Conservation (phyloP, 805 yeast species). For the Candida sakaeoensis region DNA sequence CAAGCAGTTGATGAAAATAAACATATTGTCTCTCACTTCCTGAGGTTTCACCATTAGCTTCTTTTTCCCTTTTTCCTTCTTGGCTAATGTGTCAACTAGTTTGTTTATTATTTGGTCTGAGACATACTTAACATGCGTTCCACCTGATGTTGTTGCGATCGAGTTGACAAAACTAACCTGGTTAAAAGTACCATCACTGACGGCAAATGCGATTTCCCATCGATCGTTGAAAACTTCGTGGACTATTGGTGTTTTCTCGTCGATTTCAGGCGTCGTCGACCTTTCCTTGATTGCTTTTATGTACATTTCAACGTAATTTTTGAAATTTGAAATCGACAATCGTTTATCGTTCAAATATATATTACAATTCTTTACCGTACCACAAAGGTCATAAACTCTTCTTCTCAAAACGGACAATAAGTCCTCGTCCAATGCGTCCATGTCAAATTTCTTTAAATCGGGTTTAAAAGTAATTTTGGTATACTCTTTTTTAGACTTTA, state of each 20-base stretch:
- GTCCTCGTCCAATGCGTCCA: constrained; percentile 82
- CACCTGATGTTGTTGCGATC: constrained; percentile 96
- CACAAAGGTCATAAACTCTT: constrained; percentile 94
- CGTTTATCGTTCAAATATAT: constrained; percentile 75
- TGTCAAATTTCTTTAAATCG: constrained; percentile 76
- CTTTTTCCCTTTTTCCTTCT: constrained; percentile 63
- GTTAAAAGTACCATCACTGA: constrained; percentile 83
- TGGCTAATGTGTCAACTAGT: constrained; percentile 58
- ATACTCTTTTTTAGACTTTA: constrained; percentile 64
- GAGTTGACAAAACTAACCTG: constrained; percentile 97
- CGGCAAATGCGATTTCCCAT: constrained; percentile 96
- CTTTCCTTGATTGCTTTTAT: constrained; percentile 67
- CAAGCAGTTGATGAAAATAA: constrained; percentile 83
- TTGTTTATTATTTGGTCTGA: constrained; percentile 81
- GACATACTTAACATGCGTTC: constrained; percentile 87
- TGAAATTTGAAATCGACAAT: constrained; percentile 70
- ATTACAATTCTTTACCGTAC: constrained; percentile 80
- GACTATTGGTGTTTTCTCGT: constrained; percentile 49
- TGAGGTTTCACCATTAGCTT: constrained; percentile 76
- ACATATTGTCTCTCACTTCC: constrained; percentile 87
- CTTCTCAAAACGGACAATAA: constrained; percentile 79
- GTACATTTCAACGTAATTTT: constrained; percentile 84
- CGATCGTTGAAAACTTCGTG: constrained; percentile 79
- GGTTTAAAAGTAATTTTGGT: constrained; percentile 88
- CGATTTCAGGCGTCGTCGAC: constrained; percentile 35